A percentile compares a stretch with the other conserved stretches of the same genome.
These are phyloP conservation scores for Colletotrichum sp. DNA, from an alignment of 2,329 filamentous ascomycete genomes.

Conservation along the genomic window DNA sequence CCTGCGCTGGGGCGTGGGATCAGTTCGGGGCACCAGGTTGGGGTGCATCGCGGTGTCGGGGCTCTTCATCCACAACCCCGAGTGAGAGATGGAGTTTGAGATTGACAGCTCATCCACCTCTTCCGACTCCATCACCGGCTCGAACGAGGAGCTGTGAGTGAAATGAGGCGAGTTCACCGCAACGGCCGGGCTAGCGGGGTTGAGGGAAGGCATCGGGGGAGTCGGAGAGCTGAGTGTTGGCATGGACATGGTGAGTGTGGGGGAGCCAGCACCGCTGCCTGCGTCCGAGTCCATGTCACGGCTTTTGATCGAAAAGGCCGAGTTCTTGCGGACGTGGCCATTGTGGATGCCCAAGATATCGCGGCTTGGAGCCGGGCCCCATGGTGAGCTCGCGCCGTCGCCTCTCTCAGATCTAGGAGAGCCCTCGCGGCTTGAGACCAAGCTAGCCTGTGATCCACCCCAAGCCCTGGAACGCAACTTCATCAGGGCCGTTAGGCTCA, in stretches of 20 bases:
- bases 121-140: conserved; percentile 46
- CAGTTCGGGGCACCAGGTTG: conserved; percentile 20
- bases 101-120: conserved; percentile 26
- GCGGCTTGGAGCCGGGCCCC: conserved; percentile 25
- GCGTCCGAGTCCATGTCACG: conserved; percentile 54
- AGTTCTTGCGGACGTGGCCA: conserved; percentile 52
- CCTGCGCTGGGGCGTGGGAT: conserved; percentile 23
- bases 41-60: conserved; percentile 18
- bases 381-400: conserved; percentile 51
- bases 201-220: conserved; percentile 20
- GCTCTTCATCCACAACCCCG: conserved; percentile 29
- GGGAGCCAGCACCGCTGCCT: conserved; percentile 52
- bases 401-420: conserved; percentile 55
- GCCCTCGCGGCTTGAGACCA: conserved; percentile 60
- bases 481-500: conserved; percentile 75
- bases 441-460: conserved; percentile 79
- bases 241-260: conserved; percentile 52
- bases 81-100: conserved; percentile 26
- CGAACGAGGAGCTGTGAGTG: conserved; percentile 32
- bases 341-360: conserved; percentile 16
- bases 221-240: conserved; percentile 31
- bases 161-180: conserved; percentile 26
- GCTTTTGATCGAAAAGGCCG: conserved; percentile 53
- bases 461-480: conserved; percentile 78
- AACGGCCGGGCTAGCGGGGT: conserved; percentile 10